phyloP scores from a whole-genome alignment of 2,329 filamentous ascomycete genomes.

The Colletotrichum sp. region DNA sequence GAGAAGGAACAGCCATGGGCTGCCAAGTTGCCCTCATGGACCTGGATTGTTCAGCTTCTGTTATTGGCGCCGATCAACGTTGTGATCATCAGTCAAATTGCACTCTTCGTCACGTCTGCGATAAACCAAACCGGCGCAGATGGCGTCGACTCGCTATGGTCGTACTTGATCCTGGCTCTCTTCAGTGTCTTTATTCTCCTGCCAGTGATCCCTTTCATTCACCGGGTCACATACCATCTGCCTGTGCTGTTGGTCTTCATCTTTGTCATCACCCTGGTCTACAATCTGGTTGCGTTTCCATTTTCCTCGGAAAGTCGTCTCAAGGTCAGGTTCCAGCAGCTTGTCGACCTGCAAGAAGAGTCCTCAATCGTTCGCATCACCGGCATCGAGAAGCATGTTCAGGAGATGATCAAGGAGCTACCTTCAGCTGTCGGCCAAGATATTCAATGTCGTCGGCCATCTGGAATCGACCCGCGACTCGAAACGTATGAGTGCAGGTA shows the following conservation, averaged over 20 bases:
- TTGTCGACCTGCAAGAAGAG: constrained; percentile 72
- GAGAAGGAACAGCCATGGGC: constrained; percentile 88
- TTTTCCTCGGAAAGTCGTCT: constrained; percentile 81
- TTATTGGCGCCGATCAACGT: constrained; percentile 79
- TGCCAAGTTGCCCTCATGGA: constrained; percentile 76
- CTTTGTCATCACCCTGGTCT: constrained; percentile 72
- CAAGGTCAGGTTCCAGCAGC: constrained; percentile 88
- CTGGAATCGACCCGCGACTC: neutral
- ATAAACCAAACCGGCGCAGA: constrained; percentile 85
- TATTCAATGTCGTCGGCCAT: constrained; percentile 33
- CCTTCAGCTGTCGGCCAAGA: constrained; percentile 72
- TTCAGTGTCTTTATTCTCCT: constrained; percentile 76
- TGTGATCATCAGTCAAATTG: constrained; percentile 78
- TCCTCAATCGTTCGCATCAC: constrained; percentile 71
- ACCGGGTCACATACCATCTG: constrained; percentile 83
- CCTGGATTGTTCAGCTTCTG: constrained; percentile 88
- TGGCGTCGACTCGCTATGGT: constrained; percentile 73
- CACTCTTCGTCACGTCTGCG: constrained; percentile 73
- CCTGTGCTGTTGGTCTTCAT: constrained; percentile 78
- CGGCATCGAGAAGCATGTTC: constrained; percentile 72
- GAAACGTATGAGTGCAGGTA: no score
- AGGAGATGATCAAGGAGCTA: constrained; percentile 69
- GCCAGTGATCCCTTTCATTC: constrained; percentile 83
- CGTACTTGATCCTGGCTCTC: constrained; percentile 73
- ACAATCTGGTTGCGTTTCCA: constrained; percentile 87